Evolutionary conservation across 2,329 filamentous ascomycete species (phyloP).

Genomic region (Ilyonectria destructans): DNA sequence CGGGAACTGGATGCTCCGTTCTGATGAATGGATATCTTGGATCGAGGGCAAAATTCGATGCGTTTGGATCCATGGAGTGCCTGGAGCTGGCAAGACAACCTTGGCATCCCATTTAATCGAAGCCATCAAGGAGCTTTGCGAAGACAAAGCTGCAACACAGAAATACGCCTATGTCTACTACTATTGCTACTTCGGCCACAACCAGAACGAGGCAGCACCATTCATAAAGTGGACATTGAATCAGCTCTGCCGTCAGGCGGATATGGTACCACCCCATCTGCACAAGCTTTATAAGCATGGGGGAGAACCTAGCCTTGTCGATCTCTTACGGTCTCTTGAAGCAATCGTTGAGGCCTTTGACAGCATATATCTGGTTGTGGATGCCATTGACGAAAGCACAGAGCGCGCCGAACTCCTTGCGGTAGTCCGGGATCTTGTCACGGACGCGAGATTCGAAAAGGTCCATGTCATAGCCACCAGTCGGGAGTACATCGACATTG

Average conservation of each 20-base stretch:
- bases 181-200: not conserved
- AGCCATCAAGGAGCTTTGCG: not conserved
- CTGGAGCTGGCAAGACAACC: not conserved
- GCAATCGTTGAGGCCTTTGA: not conserved
- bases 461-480: not conserved
- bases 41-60: not conserved
- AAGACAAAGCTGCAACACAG: not conserved
- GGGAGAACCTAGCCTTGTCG: not conserved
- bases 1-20: not conserved
- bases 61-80: not conserved
- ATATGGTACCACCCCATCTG: not conserved
- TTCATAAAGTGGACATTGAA: not conserved
- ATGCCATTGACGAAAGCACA: not conserved
- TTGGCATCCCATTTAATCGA: not conserved
- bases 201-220: not conserved
- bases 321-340: not conserved
- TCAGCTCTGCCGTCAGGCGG: not conserved
- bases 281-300: not conserved
- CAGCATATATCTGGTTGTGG: not conserved
- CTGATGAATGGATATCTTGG: not conserved
- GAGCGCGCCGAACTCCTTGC: not conserved
- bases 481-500: not conserved
- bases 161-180: not conserved
- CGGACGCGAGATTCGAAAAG: not conserved
- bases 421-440: not conserved